A percentile compares a stretch with the other conserved stretches of the same genome.
phyloP scores from a whole-genome alignment of 306 rosid genomes.

The Castanea crenata region DNA sequence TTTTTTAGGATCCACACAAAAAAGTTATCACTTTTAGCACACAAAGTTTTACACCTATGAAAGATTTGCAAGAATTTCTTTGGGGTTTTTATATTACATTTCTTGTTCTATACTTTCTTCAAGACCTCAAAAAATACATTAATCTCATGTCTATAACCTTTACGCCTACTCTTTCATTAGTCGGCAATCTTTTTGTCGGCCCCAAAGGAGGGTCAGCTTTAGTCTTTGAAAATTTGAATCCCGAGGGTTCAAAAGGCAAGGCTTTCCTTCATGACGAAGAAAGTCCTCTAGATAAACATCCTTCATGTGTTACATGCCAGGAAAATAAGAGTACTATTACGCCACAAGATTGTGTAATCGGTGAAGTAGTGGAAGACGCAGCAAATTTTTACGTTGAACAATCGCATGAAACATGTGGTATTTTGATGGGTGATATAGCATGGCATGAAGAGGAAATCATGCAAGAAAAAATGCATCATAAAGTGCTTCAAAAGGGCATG shows the following conservation, averaged over 20 bases:
- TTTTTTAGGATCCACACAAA: neutral
- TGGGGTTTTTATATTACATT: slow-evolving; percentile 15
- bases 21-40: neutral
- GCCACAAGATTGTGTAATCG: neutral
- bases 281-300: neutral
- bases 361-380: neutral
- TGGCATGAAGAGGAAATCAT: neutral
- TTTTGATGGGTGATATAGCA: neutral
- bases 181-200: neutral
- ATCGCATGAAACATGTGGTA: neutral
- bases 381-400: neutral
- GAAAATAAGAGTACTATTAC: neutral
- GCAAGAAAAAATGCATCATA: neutral
- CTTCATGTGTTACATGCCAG: neutral
- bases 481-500: neutral
- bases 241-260: neutral
- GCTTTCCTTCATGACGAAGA: neutral
- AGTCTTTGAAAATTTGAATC: neutral
- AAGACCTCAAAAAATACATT: neutral
- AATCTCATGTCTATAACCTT: slow-evolving; percentile 17
- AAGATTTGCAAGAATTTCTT: slow-evolving; percentile 3
- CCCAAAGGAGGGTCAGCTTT: neutral
- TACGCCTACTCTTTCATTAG: slow-evolving; percentile 10
- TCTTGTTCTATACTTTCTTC: slow-evolving; percentile 5
- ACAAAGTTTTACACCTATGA: neutral